Percentiles rank a stretch among this genome's conserved stretches.
Conservation (phyloP, 495 filamentous ascomycete genomes). For the Hypoxylon cercidicola region DNA sequence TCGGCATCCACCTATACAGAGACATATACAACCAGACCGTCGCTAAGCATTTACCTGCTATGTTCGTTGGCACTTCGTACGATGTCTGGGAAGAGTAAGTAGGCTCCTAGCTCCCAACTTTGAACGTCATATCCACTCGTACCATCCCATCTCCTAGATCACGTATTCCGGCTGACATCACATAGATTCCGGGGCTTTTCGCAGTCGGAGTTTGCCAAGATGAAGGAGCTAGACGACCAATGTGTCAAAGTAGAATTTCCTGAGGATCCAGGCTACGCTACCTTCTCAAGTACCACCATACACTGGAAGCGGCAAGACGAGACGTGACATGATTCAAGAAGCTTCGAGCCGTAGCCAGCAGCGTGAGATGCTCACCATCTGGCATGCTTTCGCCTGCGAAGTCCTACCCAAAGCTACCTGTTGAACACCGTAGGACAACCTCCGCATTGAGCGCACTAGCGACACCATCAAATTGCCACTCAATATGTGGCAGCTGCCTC, state of each 20-base stretch:
- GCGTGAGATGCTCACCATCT: no score
- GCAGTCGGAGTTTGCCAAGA: constrained; percentile 14
- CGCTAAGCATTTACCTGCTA: constrained; percentile 43
- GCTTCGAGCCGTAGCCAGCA: no score
- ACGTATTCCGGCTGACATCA: constrained; percentile 9
- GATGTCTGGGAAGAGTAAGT: constrained; percentile 53
- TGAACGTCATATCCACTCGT: neutral
- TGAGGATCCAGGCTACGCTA: constrained; percentile 45
- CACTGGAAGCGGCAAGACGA: constrained; percentile 44
- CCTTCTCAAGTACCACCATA: constrained; percentile 53
- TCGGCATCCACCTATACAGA: constrained; percentile 71
- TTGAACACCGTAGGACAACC: no score
- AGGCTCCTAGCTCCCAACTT: neutral
- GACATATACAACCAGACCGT: constrained; percentile 52
- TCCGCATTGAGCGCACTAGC: no score
- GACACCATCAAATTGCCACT: no score
- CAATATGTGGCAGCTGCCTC: no score
- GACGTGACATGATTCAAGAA: constrained; percentile 4
- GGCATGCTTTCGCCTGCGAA: no score
- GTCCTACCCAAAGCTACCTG: no score
- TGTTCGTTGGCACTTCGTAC: constrained; percentile 56
- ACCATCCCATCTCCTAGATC: neutral
- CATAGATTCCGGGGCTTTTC: constrained; percentile 18
- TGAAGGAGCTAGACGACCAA: constrained; percentile 44
- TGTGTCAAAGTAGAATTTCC: constrained; percentile 52